Conservation (phyloP, 2,329 filamentous ascomycete genomes). For the Pseudocercospora fuligena region DNA sequence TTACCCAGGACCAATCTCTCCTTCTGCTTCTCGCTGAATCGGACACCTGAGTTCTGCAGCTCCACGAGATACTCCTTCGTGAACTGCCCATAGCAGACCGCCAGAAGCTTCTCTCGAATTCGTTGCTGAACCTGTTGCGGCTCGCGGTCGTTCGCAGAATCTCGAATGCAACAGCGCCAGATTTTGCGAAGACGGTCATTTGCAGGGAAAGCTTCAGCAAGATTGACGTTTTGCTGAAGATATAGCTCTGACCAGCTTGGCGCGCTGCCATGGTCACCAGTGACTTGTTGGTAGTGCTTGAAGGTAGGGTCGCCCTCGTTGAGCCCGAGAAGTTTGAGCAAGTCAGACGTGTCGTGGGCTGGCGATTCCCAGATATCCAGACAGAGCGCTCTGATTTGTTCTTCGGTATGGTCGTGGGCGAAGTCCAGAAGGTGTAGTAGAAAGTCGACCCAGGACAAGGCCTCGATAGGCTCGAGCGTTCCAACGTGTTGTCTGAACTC, state of each 20-base stretch:
- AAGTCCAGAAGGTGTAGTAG: constrained; percentile 16
- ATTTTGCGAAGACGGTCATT: not conserved
- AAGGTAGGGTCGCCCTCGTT: too few species aligned
- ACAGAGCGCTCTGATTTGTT: constrained; percentile 10
- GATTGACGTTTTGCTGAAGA: not conserved
- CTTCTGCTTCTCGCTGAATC: not conserved
- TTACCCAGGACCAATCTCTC: constrained; percentile 10
- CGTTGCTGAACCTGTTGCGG: constrained; percentile 4
- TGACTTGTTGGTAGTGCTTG: not conserved
- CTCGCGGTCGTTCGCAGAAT: not conserved
- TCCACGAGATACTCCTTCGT: not conserved
- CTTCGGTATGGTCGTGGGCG: constrained; percentile 16
- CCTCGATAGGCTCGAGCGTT: constrained; percentile 31
- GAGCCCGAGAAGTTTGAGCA: constrained; percentile 2
- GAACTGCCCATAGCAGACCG: constrained; percentile 27
- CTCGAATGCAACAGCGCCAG: not conserved
- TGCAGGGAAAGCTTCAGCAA: not conserved
- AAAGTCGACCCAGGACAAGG: constrained; percentile 38
- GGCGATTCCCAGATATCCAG: constrained; percentile 15
- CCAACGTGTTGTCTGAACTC: constrained; percentile 40
- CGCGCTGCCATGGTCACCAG: not conserved
- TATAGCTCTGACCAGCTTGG: constrained; percentile 7
- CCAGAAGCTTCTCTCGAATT: constrained; percentile 22
- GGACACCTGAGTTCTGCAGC: not conserved
- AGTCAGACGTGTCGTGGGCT: too few species aligned